phyloP scores from a whole-genome alignment of 2,329 filamentous ascomycete genomes.

The Penicillium decumbens region DNA sequence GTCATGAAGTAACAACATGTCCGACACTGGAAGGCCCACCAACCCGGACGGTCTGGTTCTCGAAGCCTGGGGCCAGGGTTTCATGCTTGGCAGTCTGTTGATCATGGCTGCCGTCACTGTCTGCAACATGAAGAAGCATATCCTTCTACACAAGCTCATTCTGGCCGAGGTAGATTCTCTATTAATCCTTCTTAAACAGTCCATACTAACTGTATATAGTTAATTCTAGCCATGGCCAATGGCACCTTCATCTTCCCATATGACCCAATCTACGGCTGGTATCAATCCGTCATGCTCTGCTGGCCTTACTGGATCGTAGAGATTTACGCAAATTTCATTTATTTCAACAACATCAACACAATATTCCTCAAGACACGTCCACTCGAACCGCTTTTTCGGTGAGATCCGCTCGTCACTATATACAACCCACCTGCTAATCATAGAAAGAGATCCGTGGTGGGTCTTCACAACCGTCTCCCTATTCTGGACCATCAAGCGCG shows the following conservation, averaged over 20 bases:
- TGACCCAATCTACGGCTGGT: constrained; percentile 58
- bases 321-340: constrained; percentile 62
- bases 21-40: constrained; percentile 5
- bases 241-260: constrained; percentile 58
- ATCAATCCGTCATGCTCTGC: constrained; percentile 55
- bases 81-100: constrained; percentile 48
- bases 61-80: constrained; percentile 48
- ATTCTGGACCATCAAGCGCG: constrained; percentile 59
- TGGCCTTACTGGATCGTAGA: constrained; percentile 63
- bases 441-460: constrained; percentile 60
- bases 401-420: constrained; percentile 5
- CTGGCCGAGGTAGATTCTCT: constrained; percentile 41
- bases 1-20: constrained; percentile 2
- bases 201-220: constrained; percentile 29
- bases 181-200: too few relatives aligned
- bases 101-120: constrained; percentile 49
- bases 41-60: constrained; percentile 35
- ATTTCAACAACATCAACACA: constrained; percentile 54
- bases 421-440: neutral
- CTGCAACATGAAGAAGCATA: constrained; percentile 47
- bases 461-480: constrained; percentile 57
- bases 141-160: constrained; percentile 51
- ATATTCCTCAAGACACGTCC: constrained; percentile 55
- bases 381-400: constrained; percentile 58
- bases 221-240: constrained; percentile 54